A percentile compares a stretch with the other conserved stretches of the same genome.
Evolutionary conservation across 202 grass and related monocot species (phyloP).

Genomic region (Alloteropsis angusta): DNA sequence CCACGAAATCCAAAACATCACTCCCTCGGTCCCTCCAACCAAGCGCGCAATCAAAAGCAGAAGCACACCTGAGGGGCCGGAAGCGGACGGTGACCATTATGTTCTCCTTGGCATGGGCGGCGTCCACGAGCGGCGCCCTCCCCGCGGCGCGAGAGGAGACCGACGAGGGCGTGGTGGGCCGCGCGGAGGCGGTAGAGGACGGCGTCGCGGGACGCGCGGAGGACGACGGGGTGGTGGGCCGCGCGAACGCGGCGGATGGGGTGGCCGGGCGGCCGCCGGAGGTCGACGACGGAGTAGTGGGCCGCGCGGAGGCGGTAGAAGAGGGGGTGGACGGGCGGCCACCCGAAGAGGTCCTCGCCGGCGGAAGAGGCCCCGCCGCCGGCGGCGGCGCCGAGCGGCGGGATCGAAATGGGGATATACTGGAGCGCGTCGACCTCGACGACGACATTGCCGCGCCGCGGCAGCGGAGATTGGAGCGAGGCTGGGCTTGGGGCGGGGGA

Average conservation of each 20-base stretch:
- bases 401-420: constrained; percentile 96
- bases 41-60: background rate
- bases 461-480: background rate
- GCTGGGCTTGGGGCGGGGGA: background rate
- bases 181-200: constrained; percentile 36
- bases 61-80: constrained; percentile 71
- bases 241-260: constrained; percentile 52
- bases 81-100: constrained; percentile 96
- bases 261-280: constrained; percentile 44
- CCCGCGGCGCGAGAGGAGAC: constrained; percentile 39
- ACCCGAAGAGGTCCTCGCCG: constrained; percentile 15
- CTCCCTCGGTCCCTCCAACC: background rate
- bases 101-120: constrained; percentile 89
- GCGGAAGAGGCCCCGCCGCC: background rate
- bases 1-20: background rate
- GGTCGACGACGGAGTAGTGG: constrained; percentile 51
- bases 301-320: constrained; percentile 38
- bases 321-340: constrained; percentile 42
- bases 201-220: constrained; percentile 47
- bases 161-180: constrained; percentile 62
- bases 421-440: constrained; percentile 60
- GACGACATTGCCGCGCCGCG: constrained; percentile 61
- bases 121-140: constrained; percentile 49
- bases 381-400: constrained; percentile 25
- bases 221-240: constrained; percentile 44